A percentile compares a stretch with the other conserved stretches of the same genome.
Evolutionary conservation across 2,329 filamentous ascomycete genomes (phyloP).

Genomic region (Alternaria rosae): DNA sequence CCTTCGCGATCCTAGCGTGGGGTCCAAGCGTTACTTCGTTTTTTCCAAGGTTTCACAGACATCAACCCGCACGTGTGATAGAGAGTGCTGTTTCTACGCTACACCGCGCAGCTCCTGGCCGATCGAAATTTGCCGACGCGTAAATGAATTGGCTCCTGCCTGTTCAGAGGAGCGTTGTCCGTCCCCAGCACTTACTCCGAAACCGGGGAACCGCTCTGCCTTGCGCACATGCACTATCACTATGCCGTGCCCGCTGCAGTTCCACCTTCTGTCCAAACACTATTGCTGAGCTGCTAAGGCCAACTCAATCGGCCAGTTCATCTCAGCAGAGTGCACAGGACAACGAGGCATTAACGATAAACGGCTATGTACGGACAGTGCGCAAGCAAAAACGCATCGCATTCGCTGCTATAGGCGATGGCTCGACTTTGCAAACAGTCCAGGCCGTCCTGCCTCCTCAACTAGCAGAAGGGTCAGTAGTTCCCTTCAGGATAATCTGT

Average conservation of each 20-base stretch:
- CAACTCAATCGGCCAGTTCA: conserved; percentile 51
- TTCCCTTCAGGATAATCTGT: not conserved
- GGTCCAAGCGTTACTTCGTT: conserved; percentile 19
- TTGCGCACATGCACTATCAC: conserved; percentile 22
- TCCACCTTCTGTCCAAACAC: conserved; percentile 44
- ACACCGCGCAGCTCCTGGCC: conserved; percentile 26
- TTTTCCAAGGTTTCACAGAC: conserved; percentile 23
- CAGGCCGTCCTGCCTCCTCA: conserved; percentile 81
- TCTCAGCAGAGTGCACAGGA: conserved; percentile 57
- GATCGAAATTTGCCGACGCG: conserved; percentile 25
- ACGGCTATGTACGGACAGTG: conserved; percentile 84
- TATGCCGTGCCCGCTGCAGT: conserved; percentile 35
- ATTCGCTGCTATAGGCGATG: conserved; percentile 88
- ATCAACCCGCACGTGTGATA: conserved; percentile 14
- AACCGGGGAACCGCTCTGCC: conserved; percentile 24
- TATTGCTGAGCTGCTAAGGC: conserved; percentile 61
- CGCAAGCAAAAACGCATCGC: conserved; percentile 83
- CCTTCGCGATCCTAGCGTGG: conserved; percentile 12
- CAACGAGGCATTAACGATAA: conserved; percentile 56
- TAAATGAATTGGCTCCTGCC: conserved; percentile 41
- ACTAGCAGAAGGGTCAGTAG: conserved; percentile 74
- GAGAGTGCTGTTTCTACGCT: conserved; percentile 21
- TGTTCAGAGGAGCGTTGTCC: conserved; percentile 31
- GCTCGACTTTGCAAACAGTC: conserved; percentile 78
- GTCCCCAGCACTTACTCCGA: conserved; percentile 27